These are phyloP conservation scores for Miscanthus lutarioriparius DNA, from an alignment of 176 grass and related monocot genomes.

Conservation along the genomic window DNA sequence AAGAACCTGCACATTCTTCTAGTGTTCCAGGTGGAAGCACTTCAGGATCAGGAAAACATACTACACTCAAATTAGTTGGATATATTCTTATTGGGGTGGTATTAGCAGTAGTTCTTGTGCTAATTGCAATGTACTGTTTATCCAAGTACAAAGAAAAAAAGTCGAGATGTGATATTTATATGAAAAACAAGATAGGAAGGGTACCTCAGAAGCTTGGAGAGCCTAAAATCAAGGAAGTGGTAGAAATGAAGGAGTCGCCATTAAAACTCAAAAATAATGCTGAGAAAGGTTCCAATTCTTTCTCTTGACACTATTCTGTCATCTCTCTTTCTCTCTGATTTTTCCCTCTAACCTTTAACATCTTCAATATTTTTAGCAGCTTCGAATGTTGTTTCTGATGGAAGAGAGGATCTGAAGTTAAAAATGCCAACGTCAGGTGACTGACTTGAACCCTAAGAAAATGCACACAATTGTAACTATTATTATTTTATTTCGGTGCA, in stretches of 20 bases:
- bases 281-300: constrained; percentile 59
- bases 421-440: constrained; percentile 54
- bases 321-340: background rate
- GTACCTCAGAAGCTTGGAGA: constrained; percentile 47
- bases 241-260: constrained; percentile 48
- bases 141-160: constrained; percentile 82
- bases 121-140: constrained; percentile 66
- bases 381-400: constrained; percentile 44
- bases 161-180: constrained; percentile 42
- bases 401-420: constrained; percentile 42
- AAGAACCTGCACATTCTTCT: constrained; percentile 56
- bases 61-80: constrained; percentile 68
- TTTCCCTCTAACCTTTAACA: background rate
- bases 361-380: constrained; percentile 19
- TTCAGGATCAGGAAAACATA: constrained; percentile 43
- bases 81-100: constrained; percentile 78
- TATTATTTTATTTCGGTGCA: constrained; percentile 10
- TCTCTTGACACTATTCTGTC: constrained; percentile 21
- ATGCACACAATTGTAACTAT: background rate
- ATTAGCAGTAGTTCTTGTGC: constrained; percentile 55
- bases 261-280: constrained; percentile 56
- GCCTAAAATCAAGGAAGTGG: constrained; percentile 58
- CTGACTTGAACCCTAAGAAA: constrained; percentile 11
- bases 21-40: constrained; percentile 41
- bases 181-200: constrained; percentile 50